Evolutionary conservation across 768 basidiomycete species (phyloP).

Genomic region (Lanmaoa rubissima): DNA sequence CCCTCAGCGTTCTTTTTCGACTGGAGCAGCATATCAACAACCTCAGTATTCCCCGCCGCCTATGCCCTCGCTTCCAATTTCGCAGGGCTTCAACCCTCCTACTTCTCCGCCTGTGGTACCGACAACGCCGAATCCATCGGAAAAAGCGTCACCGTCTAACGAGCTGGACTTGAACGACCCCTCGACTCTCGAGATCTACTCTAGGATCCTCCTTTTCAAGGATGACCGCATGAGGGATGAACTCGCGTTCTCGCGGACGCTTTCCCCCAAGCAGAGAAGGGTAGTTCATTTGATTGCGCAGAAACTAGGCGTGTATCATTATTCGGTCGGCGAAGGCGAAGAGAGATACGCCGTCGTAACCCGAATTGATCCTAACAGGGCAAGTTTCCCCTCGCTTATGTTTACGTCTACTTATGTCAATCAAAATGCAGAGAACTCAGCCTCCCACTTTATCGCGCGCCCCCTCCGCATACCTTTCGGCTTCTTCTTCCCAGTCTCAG

Average conservation of each 20-base stretch:
- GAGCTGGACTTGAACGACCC: conserved; percentile 97
- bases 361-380: conserved; percentile 81
- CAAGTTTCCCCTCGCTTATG: conserved; percentile 37
- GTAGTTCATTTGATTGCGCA: conserved; percentile 96
- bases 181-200: conserved; percentile 94
- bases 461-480: conserved; percentile 75
- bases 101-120: conserved; percentile 55
- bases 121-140: conserved; percentile 60
- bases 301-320: conserved; percentile 93
- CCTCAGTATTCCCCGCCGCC: conserved; percentile 67
- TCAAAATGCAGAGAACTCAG: conserved; percentile 41
- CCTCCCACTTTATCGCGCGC: conserved; percentile 68
- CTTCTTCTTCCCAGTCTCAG: conserved; percentile 44
- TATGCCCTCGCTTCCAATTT: conserved; percentile 38
- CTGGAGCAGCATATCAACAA: conserved; percentile 55
- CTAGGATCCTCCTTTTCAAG: conserved; percentile 94
- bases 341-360: conserved; percentile 94
- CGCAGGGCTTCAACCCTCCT: conserved; percentile 42
- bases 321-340: conserved; percentile 89
- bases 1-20: conserved; percentile 73
- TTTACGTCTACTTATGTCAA: conserved; percentile 21
- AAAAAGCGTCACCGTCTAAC: conserved; percentile 55
- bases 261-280: conserved; percentile 81
- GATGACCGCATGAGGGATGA: conserved; percentile 97
- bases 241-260: conserved; percentile 89